Evolutionary conservation across 2,329 filamentous ascomycete species (phyloP).

Genomic region (Aspergillus pseudotamarii): DNA sequence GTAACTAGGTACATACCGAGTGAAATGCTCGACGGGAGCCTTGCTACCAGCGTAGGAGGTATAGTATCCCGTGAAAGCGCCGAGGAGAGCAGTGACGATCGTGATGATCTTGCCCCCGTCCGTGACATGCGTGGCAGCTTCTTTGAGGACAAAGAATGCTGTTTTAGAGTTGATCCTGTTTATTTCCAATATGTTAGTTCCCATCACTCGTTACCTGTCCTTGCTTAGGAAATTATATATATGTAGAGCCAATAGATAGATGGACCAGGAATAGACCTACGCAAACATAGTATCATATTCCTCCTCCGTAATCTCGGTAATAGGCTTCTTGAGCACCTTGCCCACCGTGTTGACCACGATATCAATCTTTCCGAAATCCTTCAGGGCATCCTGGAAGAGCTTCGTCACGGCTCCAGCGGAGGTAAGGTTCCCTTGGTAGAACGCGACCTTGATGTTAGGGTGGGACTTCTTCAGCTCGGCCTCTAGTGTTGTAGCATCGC

Average conservation of each 20-base stretch:
- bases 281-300: constrained; percentile 55
- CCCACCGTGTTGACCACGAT: constrained; percentile 56
- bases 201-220: not conserved
- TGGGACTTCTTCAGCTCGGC: constrained; percentile 38
- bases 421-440: constrained; percentile 51
- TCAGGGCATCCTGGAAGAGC: constrained; percentile 45
- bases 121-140: constrained; percentile 44
- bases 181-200: not conserved
- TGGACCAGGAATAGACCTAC: constrained; percentile 29
- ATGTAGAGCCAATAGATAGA: not conserved
- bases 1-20: constrained; percentile 41
- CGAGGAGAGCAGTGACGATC: constrained; percentile 49
- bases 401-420: constrained; percentile 42
- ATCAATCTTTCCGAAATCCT: constrained; percentile 51
- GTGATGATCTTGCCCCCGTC: constrained; percentile 54
- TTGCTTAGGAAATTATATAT: not conserved
- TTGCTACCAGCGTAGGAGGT: constrained; percentile 56
- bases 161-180: constrained; percentile 52
- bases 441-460: constrained; percentile 37
- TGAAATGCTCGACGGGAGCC: constrained; percentile 63
- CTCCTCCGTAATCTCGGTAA: constrained; percentile 46
- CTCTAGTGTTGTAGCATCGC: constrained; percentile 40
- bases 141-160: constrained; percentile 51
- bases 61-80: constrained; percentile 51
- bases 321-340: constrained; percentile 53